Percentiles rank a stretch among this genome's conserved stretches.
phyloP scores from a whole-genome alignment of 2,329 filamentous ascomycete species.

The Escovopsis sp. region DNA sequence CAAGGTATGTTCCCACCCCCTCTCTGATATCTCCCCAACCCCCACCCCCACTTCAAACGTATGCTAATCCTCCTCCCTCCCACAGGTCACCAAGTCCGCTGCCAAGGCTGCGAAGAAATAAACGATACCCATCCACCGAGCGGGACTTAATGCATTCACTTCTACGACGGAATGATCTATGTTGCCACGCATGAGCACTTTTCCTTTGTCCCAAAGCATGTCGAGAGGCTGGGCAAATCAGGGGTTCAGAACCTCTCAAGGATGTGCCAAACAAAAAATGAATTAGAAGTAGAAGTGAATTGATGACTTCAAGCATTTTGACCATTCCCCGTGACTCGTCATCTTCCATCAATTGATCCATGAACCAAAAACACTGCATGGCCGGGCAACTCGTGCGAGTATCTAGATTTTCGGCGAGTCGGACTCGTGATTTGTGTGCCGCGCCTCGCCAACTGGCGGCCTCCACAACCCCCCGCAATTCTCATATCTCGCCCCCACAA shows the following conservation, averaged over 20 bases:
- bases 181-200: constrained; percentile 30
- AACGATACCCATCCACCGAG: constrained; percentile 19
- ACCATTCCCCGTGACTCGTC: too few relatives aligned
- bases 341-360: too few relatives aligned
- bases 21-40: background rate
- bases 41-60: background rate
- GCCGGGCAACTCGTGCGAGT: too few relatives aligned
- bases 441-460: too few relatives aligned
- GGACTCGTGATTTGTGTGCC: too few relatives aligned
- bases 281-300: constrained; percentile 33
- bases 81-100: constrained; percentile 48
- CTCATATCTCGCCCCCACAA: too few relatives aligned
- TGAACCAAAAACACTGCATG: too few relatives aligned
- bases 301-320: constrained; percentile 9
- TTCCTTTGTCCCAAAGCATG: constrained; percentile 25
- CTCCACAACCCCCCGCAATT: too few relatives aligned
- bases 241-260: constrained; percentile 27
- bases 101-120: constrained; percentile 66
- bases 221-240: constrained; percentile 25
- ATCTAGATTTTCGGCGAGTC: too few relatives aligned
- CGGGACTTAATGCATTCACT: constrained; percentile 23
- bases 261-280: constrained; percentile 31
- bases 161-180: constrained; percentile 31
- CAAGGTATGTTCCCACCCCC: constrained; percentile 27
- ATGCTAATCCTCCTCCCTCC: background rate